Conservation (phyloP, 1,284 basidiomycete genomes). For the Ustilago lituana region DNA sequence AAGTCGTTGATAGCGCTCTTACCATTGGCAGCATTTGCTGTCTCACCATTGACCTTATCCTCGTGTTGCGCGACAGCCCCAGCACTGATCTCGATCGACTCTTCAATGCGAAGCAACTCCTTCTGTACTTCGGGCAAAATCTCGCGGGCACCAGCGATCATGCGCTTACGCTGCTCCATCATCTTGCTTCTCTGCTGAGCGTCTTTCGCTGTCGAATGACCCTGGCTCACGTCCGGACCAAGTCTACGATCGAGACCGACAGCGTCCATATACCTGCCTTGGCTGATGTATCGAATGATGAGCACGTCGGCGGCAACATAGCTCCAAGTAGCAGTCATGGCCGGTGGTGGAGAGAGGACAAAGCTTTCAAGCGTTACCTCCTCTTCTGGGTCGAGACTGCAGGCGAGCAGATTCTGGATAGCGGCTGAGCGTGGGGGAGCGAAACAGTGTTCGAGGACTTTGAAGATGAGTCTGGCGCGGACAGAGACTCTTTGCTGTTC, state of each 20-base stretch:
- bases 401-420: slow-evolving; percentile 47
- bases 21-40: slow-evolving; percentile 1
- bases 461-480: slow-evolving; percentile 40
- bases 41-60: neutral
- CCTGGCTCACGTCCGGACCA: slow-evolving; percentile 45
- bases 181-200: slow-evolving; percentile 38
- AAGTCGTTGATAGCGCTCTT: slow-evolving; percentile 8
- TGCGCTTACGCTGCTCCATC: slow-evolving; percentile 47
- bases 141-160: slow-evolving; percentile 46
- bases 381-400: slow-evolving; percentile 45
- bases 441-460: slow-evolving; percentile 53
- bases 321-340: slow-evolving; percentile 46
- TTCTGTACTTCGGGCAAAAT: slow-evolving; percentile 54
- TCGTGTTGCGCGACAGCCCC: neutral
- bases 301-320: slow-evolving; percentile 55
- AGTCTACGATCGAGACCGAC: slow-evolving; percentile 55
- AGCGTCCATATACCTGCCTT: slow-evolving; percentile 59
- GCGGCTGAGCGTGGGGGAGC: slow-evolving; percentile 48
- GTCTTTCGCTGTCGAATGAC: slow-evolving; percentile 30
- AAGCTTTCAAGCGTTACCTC: slow-evolving; percentile 44
- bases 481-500: slow-evolving; percentile 30
- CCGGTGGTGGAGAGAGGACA: slow-evolving; percentile 39
- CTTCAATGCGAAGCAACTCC: slow-evolving; percentile 49
- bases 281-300: slow-evolving; percentile 54
- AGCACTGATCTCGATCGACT: slow-evolving; percentile 38